Percentiles rank a stretch among this genome's conserved stretches.
phyloP scores from a whole-genome alignment of 441 rosid genomes.

The Adansonia madagascariensis region DNA sequence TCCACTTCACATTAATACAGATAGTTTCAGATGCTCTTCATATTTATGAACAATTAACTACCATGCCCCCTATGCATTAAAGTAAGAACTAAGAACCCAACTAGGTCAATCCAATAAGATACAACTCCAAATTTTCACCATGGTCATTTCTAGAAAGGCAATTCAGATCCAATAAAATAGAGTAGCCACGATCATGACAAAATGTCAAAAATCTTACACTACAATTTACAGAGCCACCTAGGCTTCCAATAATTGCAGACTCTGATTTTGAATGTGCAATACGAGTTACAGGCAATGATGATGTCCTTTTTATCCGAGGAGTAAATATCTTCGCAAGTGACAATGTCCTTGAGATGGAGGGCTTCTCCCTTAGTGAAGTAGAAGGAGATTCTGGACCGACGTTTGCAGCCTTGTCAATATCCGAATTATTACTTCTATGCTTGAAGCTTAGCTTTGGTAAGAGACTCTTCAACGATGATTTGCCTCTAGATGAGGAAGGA shows the following conservation, averaged over 20 bases:
- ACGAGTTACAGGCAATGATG: slow-evolving; percentile 77
- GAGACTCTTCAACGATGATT: slow-evolving; percentile 69
- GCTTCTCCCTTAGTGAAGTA: slow-evolving; percentile 53
- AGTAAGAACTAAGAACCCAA: slow-evolving; percentile 21
- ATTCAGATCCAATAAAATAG: slow-evolving; percentile 1
- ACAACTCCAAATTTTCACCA: background rate
- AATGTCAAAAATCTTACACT: slow-evolving; percentile 53
- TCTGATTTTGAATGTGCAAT: slow-evolving; percentile 50
- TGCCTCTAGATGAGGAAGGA: slow-evolving; percentile 53
- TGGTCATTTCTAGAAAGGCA: background rate
- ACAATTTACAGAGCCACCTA: slow-evolving; percentile 46
- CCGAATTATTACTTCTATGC: slow-evolving; percentile 50
- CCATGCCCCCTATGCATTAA: slow-evolving; percentile 1
- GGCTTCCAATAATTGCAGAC: slow-evolving; percentile 48
- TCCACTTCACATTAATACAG: background rate
- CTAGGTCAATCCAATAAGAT: slow-evolving; percentile 16
- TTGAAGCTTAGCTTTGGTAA: slow-evolving; percentile 79
- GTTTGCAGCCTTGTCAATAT: slow-evolving; percentile 56
- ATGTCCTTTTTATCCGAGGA: slow-evolving; percentile 79
- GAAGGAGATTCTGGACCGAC: slow-evolving; percentile 45
- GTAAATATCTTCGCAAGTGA: slow-evolving; percentile 83
- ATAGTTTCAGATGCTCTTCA: background rate
- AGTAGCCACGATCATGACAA: background rate
- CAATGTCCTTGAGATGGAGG: slow-evolving; percentile 73
- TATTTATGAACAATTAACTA: background rate